Base-by-base conservation (phyloP, 129 eudicot species). In the Kitagawia praeruptora region DNA sequence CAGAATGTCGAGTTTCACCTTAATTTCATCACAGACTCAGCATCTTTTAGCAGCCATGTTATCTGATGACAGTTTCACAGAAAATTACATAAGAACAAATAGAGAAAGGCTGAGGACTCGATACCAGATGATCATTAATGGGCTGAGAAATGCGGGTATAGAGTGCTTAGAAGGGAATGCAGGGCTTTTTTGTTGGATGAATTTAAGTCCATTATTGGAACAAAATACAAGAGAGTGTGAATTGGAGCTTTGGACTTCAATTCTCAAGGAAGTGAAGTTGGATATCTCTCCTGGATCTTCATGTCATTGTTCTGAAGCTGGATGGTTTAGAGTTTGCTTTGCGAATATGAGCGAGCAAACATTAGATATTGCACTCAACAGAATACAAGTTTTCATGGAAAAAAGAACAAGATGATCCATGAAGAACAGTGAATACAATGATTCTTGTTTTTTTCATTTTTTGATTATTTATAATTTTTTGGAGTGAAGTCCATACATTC, bases 101-200 rank as follows among this genome's bases (percentile, higher is more conserved):
- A 86, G 95, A 0, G 87, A 90, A 41, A 90, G 97, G 79, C 63
- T 96, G 81, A 90, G 76, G 70, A 87, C 76, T 70, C 80, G 96
- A 79, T 90, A 91, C n/a, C 83, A 86, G 31, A 86, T 85, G 93
- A 92, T 92, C 44, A 82, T 91, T 6, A 85, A 88, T 0, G 98
- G 99, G 77, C 61, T 96, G 44, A 80, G 56, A 56, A 86, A 82
- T 18, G 91, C 97, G 0, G 99, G 99, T 4, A 96, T 96, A 8
- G 83, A 85, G 73, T 96, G 99, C 51, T 83, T 96, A 75, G 47
- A 89, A 27, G 97, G 99, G 16, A 92, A 96, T 74, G 99, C 97
- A 1, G 99, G 99, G 2, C 83, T 96, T 28, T 95, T 95, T 66
- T 95, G 98, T 45, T 95, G 98, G 98, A 90, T 95, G 97, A 89